Percentiles rank a stretch among this genome's conserved stretches.
Conservation (phyloP, 331 rosid species). For the Spiraea crenata region DNA sequence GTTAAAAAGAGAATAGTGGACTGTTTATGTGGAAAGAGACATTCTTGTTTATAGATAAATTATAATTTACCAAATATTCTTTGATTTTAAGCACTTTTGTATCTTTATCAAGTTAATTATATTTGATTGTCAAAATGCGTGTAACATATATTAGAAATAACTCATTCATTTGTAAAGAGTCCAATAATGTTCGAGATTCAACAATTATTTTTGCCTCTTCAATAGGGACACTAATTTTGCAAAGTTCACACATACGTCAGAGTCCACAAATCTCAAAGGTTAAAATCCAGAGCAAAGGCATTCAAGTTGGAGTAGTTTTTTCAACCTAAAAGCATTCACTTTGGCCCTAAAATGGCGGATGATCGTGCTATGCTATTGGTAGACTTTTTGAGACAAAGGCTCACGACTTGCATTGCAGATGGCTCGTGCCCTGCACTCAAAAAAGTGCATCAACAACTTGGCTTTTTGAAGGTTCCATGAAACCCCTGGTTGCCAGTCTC, state of each 20-base stretch:
- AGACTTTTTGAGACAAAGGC: background rate
- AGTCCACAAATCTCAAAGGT: background rate
- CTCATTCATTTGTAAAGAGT: too few relatives aligned
- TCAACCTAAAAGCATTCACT: background rate
- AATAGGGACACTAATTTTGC: background rate
- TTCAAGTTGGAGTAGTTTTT: background rate
- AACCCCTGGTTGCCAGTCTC: background rate
- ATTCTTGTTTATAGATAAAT: too few relatives aligned
- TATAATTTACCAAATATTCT: too few relatives aligned
- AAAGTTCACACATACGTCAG: background rate
- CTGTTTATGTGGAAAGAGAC: too few relatives aligned
- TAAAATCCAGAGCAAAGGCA: background rate
- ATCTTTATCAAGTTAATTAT: too few relatives aligned
- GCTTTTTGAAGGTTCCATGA: background rate
- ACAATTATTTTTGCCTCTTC: background rate
- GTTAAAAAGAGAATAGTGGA: too few relatives aligned
- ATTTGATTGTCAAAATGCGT: too few relatives aligned
- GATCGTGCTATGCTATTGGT: background rate
- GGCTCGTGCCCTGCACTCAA: slow-evolving; percentile 2
- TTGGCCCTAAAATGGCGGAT: background rate
- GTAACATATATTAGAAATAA: too few relatives aligned
- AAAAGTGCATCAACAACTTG: background rate
- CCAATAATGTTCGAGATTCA: too few relatives aligned
- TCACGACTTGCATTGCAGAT: background rate
- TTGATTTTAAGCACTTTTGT: too few relatives aligned